Evolutionary conservation across 768 basidiomycete genomes (phyloP).

Genomic region (Strobilomyces dryophilus): DNA sequence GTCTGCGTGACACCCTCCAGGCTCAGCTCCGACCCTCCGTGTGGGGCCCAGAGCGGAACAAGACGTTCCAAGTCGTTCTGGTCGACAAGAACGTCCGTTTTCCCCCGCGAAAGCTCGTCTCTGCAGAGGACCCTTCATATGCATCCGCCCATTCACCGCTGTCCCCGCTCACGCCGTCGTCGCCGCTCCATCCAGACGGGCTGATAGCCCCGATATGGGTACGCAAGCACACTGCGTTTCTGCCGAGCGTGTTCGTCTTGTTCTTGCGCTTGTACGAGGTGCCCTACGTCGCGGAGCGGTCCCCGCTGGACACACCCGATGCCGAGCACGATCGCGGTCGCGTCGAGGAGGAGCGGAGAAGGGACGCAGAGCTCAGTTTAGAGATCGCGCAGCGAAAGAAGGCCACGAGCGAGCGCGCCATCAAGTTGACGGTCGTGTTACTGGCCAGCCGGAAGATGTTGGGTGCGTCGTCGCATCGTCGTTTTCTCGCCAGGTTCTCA

Average conservation of each 20-base stretch:
- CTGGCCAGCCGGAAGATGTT: conserved; percentile 86
- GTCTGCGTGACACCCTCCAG: conserved; percentile 68
- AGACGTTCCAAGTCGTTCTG: conserved; percentile 76
- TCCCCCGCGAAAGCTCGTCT: conserved; percentile 76
- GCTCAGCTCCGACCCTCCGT: conserved; percentile 59
- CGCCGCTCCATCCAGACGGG: conserved; percentile 92
- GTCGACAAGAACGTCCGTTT: conserved; percentile 84
- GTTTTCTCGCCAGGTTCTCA: not conserved
- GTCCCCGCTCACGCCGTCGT: conserved; percentile 86
- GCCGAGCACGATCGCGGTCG: conserved; percentile 52
- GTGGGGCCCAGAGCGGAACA: conserved; percentile 69
- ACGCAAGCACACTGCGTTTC: conserved; percentile 86
- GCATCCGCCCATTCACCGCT: conserved; percentile 77
- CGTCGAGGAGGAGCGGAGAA: conserved; percentile 62
- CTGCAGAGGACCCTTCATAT: conserved; percentile 54
- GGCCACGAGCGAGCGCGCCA: conserved; percentile 73
- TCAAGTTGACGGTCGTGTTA: conserved; percentile 93
- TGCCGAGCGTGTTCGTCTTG: conserved; percentile 92
- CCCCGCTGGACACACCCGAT: conserved; percentile 54
- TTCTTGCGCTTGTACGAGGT: conserved; percentile 82
- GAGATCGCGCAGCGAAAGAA: conserved; percentile 82
- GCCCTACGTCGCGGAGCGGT: conserved; percentile 29
- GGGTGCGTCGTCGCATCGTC: conserved; percentile 44
- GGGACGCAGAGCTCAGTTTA: conserved; percentile 72
- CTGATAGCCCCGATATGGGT: conserved; percentile 98